phyloP scores from a whole-genome alignment of 2,329 filamentous ascomycete genomes.

The Septoria petroselini region DNA sequence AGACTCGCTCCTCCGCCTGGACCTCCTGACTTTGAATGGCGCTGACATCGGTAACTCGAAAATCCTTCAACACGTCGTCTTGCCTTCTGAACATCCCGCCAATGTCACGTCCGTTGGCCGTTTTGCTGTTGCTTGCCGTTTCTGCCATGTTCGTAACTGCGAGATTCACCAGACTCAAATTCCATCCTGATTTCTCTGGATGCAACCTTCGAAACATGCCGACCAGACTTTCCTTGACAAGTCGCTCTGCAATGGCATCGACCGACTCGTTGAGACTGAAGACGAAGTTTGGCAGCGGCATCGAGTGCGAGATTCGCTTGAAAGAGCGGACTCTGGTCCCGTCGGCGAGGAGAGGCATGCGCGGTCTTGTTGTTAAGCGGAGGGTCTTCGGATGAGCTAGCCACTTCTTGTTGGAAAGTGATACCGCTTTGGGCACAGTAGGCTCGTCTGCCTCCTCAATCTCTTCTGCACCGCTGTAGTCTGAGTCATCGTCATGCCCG shows the following conservation, averaged over 20 bases:
- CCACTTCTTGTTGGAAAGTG: slow-evolving; percentile 54
- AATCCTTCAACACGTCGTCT: slow-evolving; percentile 65
- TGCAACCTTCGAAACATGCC: slow-evolving; percentile 74
- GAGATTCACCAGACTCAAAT: slow-evolving; percentile 79
- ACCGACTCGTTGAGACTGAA: slow-evolving; percentile 61
- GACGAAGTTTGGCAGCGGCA: slow-evolving; percentile 68
- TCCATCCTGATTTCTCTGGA: slow-evolving; percentile 67
- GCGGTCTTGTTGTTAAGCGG: slow-evolving; percentile 72
- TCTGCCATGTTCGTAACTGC: slow-evolving; percentile 79
- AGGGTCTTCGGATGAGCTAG: slow-evolving; percentile 76
- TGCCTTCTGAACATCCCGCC: slow-evolving; percentile 76
- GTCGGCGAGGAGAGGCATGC: slow-evolving; percentile 52
- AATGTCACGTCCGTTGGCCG: slow-evolving; percentile 66
- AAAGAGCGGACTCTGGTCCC: slow-evolving; percentile 57
- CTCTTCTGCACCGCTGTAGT: slow-evolving; percentile 22
- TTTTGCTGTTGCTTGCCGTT: slow-evolving; percentile 44
- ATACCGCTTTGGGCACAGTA: slow-evolving; percentile 2
- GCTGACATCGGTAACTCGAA: slow-evolving; percentile 53
- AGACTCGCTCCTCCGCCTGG: neutral
- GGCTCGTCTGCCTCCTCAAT: slow-evolving; percentile 34
- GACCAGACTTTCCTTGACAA: slow-evolving; percentile 67
- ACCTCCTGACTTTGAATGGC: neutral
- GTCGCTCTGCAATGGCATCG: slow-evolving; percentile 61
- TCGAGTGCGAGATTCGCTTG: slow-evolving; percentile 72
- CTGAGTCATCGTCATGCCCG: slow-evolving; percentile 47